Base-by-base conservation (phyloP, 805 yeast genomes). In the Starmerella bacillaris region DNA sequence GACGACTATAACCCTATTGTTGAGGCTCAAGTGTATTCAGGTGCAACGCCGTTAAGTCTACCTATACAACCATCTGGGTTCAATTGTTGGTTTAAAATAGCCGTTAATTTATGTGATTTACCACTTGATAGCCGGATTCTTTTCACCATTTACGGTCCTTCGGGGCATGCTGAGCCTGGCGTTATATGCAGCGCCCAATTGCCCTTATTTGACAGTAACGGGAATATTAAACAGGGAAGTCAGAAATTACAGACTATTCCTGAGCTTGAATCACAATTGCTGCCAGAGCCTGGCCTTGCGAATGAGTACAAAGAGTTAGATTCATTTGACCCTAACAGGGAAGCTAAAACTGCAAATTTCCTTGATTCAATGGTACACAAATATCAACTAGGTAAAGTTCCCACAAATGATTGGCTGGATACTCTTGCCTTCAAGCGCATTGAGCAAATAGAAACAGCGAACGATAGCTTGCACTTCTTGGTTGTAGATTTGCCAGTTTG, bases 31-130 rank as follows among this genome's bases (percentile, higher is more conserved):
- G 58, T 70, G 0, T 54, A 51, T 21, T 58, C 65, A 18, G 60
- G 63, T 16, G 60, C 59, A 6, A 57, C 64, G 39, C 66, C 70
- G 1, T 37, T 70, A 18, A 64, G 72, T 0, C 50, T 63, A 3
- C 72, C 74, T 0, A 58, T 67, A 2, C 57, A 61, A 5, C 64
- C 74, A 0, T 19, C 31, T 11, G 66, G 51, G 32, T 80, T 89
- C 84, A 67, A 75, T 45, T 70, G 72, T 40, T 75, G 82, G 77
- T 54, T 80, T 16, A 65, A 67, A 31, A 53, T 89, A 31, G 86
- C 95, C 1, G 65, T 84, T 2, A 62, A 64, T 36, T 70, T 78
- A 43, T 67, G 68, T 35, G 89, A 82, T 48, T 53, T 86, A n/a
- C 74, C 79, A 2, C 51, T 71, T 24, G 66, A 68, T 27, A 56